A percentile compares a stretch with the other conserved stretches of the same genome.
phyloP scores from a whole-genome alignment of 1,139 yeast genomes.

The Hansenula lynferdii region DNA sequence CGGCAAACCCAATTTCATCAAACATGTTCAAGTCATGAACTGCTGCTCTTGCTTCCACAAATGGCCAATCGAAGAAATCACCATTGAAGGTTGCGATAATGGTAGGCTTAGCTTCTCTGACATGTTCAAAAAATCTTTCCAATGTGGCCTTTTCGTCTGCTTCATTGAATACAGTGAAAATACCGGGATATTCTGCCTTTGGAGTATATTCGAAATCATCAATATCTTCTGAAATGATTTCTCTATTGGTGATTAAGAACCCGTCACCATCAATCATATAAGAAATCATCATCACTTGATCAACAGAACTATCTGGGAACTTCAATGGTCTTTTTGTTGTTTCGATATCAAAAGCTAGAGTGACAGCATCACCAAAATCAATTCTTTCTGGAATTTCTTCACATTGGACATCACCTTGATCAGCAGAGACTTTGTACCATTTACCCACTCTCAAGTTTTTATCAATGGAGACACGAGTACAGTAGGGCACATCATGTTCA shows the following conservation, averaged over 20 bases:
- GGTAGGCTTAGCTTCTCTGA: constrained; percentile 84
- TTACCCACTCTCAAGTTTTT: constrained; percentile 84
- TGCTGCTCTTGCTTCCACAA: constrained; percentile 82
- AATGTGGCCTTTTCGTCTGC: constrained; percentile 74
- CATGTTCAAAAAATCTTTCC: constrained; percentile 80
- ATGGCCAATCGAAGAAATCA: constrained; percentile 99
- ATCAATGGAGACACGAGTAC: constrained; percentile 93
- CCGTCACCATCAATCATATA: constrained; percentile 99
- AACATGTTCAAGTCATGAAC: constrained; percentile 85
- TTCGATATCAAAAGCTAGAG: constrained; percentile 95
- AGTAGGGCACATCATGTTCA: constrained; percentile 96
- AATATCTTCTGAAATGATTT: constrained; percentile 89
- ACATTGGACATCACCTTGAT: constrained; percentile 50
- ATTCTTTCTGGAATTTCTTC: constrained; percentile 68
- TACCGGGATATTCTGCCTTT: constrained; percentile 91
- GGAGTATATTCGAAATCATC: constrained; percentile 98
- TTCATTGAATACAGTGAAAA: constrained; percentile 87
- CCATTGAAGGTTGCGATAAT: constrained; percentile 98
- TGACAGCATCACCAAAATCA: constrained; percentile 97
- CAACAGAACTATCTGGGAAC: constrained; percentile 91
- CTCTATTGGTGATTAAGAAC: constrained; percentile 86
- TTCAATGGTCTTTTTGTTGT: constrained; percentile 96
- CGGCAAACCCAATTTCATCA: constrained; percentile 91
- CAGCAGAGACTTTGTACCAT: constrained; percentile 83
- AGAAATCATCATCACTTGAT: constrained; percentile 98